Conservation (phyloP, 2,329 filamentous ascomycete genomes). For the Raffaelea arxii region DNA sequence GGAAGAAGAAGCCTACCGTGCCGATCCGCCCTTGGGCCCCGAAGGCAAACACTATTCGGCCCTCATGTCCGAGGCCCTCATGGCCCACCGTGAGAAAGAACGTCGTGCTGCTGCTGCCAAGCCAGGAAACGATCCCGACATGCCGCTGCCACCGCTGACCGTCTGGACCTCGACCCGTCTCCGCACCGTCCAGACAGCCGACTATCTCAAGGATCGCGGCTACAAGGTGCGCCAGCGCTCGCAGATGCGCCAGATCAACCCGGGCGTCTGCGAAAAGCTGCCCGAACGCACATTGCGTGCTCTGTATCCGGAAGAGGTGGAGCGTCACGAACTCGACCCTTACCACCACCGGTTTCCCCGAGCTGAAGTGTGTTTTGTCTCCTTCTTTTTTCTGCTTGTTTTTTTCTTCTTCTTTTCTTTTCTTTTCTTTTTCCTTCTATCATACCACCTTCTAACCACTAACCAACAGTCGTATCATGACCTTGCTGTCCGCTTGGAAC, state of each 20-base stretch:
- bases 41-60: conserved; percentile 72
- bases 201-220: conserved; percentile 66
- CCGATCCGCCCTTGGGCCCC: conserved; percentile 74
- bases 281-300: conserved; percentile 71
- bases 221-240: conserved; percentile 85
- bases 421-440: background rate
- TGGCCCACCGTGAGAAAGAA: conserved; percentile 78
- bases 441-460: conserved; percentile 2
- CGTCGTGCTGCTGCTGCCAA: conserved; percentile 57
- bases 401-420: conserved; percentile 4
- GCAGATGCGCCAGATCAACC: conserved; percentile 96
- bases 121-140: conserved; percentile 55
- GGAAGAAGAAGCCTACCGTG: conserved; percentile 88
- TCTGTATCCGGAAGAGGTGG: conserved; percentile 81
- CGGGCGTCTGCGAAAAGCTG: conserved; percentile 90
- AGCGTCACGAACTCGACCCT: conserved; percentile 86
- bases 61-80: conserved; percentile 75
- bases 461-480: conserved; percentile 80
- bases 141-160: conserved; percentile 56
- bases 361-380: conserved; percentile 57
- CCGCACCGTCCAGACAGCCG: conserved; percentile 81
- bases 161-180: conserved; percentile 94
- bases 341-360: conserved; percentile 96
- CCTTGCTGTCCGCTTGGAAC: conserved; percentile 92
- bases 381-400: background rate